Percentiles rank a stretch among this genome's conserved stretches.
Evolutionary conservation across 768 basidiomycete genomes (phyloP).

Genomic region (Megacollybia marginata): DNA sequence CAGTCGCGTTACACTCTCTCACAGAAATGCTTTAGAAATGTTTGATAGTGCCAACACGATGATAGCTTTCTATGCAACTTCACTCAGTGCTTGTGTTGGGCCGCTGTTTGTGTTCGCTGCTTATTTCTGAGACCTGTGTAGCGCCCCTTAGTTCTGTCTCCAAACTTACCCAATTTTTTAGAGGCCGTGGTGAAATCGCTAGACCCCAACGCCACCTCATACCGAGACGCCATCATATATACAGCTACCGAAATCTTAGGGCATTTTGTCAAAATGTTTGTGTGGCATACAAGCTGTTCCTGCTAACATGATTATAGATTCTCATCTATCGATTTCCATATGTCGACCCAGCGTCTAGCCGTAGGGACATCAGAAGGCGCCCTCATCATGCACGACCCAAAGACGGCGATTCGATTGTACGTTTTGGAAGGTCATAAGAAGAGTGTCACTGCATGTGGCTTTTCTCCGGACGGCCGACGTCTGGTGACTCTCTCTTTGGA

Average conservation of each 20-base stretch:
- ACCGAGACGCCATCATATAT: slow-evolving; percentile 80
- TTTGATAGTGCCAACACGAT: no score
- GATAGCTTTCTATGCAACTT: no score
- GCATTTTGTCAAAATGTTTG: slow-evolving; percentile 86
- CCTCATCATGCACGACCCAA: slow-evolving; percentile 92
- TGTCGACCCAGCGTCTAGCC: slow-evolving; percentile 76
- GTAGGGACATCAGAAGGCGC: slow-evolving; percentile 95
- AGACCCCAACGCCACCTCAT: slow-evolving; percentile 77
- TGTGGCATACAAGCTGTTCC: background rate
- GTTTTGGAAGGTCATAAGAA: slow-evolving; percentile 90
- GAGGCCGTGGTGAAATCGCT: slow-evolving; percentile 96
- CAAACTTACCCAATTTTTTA: slow-evolving; percentile 76
- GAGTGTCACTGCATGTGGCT: slow-evolving; percentile 75
- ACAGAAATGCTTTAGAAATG: no score
- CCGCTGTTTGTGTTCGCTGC: background rate
- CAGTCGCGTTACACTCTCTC: slow-evolving; percentile 2
- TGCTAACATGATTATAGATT: slow-evolving; percentile 41
- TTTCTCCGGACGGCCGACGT: slow-evolving; percentile 89
- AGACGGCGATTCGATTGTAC: slow-evolving; percentile 91
- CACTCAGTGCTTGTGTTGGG: no score
- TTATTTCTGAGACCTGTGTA: slow-evolving; percentile 17
- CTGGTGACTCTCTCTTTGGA: slow-evolving; percentile 83
- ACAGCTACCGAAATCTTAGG: slow-evolving; percentile 92
- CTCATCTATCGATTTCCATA: slow-evolving; percentile 92
- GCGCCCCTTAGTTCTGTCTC: slow-evolving; percentile 81